A percentile compares a stretch with the other conserved stretches of the same genome.
Conservation (phyloP, 2,329 filamentous ascomycete species). For the Cladosporium sp. region DNA sequence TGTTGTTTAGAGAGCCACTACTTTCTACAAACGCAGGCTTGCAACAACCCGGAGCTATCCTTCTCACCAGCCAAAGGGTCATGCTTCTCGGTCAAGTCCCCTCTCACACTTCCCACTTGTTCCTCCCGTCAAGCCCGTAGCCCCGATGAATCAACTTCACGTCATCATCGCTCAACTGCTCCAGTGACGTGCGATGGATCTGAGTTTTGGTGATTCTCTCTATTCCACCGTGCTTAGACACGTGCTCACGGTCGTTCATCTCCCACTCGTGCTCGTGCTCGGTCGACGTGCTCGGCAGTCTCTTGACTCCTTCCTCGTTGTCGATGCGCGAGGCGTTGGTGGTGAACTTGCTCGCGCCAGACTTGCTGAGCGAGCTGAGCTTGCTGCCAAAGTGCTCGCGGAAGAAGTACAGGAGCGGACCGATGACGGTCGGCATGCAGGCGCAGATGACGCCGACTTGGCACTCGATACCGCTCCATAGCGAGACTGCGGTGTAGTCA, state of each 20-base stretch:
- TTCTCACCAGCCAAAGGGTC: neutral
- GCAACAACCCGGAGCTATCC: neutral
- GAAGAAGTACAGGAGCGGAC: constrained; percentile 6
- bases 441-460: constrained; percentile 28
- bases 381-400: constrained; percentile 1
- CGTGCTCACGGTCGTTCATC: neutral
- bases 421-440: constrained; percentile 23
- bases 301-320: neutral
- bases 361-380: constrained; percentile 9
- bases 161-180: constrained; percentile 11
- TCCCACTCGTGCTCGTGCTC: neutral
- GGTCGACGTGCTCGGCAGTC: constrained; percentile 2
- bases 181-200: neutral
- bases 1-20: neutral
- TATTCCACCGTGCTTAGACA: neutral
- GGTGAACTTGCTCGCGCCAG: neutral
- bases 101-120: neutral
- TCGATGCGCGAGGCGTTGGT: neutral
- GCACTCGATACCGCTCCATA: constrained; percentile 28
- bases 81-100: neutral
- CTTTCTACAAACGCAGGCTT: neutral
- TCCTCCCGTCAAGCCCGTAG: neutral
- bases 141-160: neutral
- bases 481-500: constrained; percentile 24
- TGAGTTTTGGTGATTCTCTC: neutral